Conservation (phyloP, 2,329 filamentous ascomycete species). For the Cytospora piceae region DNA sequence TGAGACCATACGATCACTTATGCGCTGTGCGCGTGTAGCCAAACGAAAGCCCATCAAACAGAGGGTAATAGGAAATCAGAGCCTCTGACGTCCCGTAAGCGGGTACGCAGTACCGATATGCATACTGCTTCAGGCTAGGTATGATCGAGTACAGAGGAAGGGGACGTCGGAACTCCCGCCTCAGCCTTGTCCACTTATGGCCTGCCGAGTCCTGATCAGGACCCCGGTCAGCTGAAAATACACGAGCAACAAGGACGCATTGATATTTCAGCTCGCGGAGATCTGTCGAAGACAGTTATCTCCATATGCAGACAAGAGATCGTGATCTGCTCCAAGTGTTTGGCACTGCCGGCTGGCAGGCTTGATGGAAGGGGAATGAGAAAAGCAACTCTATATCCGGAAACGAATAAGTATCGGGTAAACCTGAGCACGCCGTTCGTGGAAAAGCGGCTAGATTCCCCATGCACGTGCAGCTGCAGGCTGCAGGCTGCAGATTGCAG, state of each 20-base stretch:
- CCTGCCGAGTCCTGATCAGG: constrained; percentile 23
- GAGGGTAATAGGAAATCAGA: background rate
- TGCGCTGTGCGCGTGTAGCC: constrained; percentile 6
- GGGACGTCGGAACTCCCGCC: constrained; percentile 15
- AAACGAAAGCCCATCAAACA: constrained; percentile 12
- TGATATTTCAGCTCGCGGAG: background rate
- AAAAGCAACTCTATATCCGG: constrained; percentile 3
- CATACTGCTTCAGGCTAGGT: constrained; percentile 9
- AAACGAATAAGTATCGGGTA: constrained; percentile 2
- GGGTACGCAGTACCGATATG: constrained; percentile 13
- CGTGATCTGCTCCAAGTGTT: background rate
- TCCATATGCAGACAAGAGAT: background rate
- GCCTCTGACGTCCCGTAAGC: constrained; percentile 12
- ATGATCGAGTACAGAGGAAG: constrained; percentile 12
- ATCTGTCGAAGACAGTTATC: background rate
- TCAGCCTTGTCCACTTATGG: constrained; percentile 29
- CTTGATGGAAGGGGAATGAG: background rate
- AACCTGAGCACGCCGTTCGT: constrained; percentile 17
- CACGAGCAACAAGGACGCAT: constrained; percentile 6
- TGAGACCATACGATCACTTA: constrained; percentile 19
- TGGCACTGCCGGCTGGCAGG: background rate
- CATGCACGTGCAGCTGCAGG: constrained; percentile 24
- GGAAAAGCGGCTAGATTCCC: constrained; percentile 18
- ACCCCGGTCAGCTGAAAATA: constrained; percentile 12
- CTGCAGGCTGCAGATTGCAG: constrained; percentile 13